Base-by-base conservation (phyloP, 2,329 filamentous ascomycete species). In the Alternaria dauci region DNA sequence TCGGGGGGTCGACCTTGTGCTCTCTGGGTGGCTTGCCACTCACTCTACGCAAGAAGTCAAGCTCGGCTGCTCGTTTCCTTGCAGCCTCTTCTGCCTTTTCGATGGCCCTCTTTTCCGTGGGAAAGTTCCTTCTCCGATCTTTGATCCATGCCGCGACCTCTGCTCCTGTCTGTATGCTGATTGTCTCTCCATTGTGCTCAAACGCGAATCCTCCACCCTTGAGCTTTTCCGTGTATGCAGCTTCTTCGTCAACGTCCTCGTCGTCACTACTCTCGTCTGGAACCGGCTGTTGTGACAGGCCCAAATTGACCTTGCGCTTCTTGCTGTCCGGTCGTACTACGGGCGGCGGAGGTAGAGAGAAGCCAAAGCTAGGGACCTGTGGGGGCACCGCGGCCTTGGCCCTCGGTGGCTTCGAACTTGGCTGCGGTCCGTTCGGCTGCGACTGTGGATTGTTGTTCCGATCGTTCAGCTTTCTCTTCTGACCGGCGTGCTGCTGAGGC, bases 81-180 rank as follows among this genome's bases (percentile, higher is more conserved):
- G 62, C 69, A 7, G 68, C 65, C 56, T 75, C 84, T 58, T 84
- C 83, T 64, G 87, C 86, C 78, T 86, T 91, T 65, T 87, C 87
- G 62, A 87, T 85, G 63, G 88, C 82, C 56, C 91, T 88, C 60
- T 87, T 87, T 75, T 88, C 87, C 2, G 94, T 97, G 2, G 94
- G 94, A 75, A 87, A 98, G 52, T 90, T 89, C 66, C 88, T 90
- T 74, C 86, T 90, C 60, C 94, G 88, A 77, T 97, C 93, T 51
- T 88, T 88, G 64, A 96, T 87, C 88, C 93, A 98, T 7, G 88
- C 87, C 25, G 88, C 86, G 56, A 97, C 84, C 72, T 97, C 93
- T 59, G 87, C 86, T 16, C 84, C 76, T 7, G 83, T 83, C 55
- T 83, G 81, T 25, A 90, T 75, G 0, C 81, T 84, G 4, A 85